A percentile compares a stretch with the other conserved stretches of the same genome.
These are phyloP conservation scores for Alternaria sp. DNA, from an alignment of 2,329 filamentous ascomycete genomes.

Conservation along the genomic window DNA sequence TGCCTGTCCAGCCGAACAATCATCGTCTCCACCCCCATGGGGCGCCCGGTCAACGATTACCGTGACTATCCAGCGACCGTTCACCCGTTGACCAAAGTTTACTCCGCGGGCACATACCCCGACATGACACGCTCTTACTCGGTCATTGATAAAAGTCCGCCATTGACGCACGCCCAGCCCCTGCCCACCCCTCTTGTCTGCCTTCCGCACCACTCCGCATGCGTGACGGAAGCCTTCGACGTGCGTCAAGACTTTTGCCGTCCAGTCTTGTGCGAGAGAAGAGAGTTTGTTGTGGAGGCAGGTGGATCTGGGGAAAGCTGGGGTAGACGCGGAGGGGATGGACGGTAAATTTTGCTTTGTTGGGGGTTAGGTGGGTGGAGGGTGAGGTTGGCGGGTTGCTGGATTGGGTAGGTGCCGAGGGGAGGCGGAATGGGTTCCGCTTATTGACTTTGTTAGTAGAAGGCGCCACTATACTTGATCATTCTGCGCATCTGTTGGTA, in stretches of 20 bases:
- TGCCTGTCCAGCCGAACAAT: neutral
- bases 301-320: neutral
- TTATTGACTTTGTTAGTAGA: neutral
- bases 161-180: constrained; percentile 10
- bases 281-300: neutral
- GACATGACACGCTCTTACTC: neutral
- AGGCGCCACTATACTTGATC: too few species aligned
- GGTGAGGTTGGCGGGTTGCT: neutral
- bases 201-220: neutral
- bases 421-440: neutral
- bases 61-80: neutral
- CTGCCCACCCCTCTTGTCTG: neutral
- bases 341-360: neutral
- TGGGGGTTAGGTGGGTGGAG: neutral
- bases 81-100: neutral
- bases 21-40: constrained; percentile 4
- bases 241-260: constrained; percentile 1
- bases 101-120: neutral
- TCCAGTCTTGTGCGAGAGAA: neutral
- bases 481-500: too few species aligned
- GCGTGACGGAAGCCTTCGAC: constrained; percentile 3
- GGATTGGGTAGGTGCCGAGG: neutral
- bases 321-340: neutral
- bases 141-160: constrained; percentile 1
- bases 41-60: neutral